Conservation (phyloP, 1,284 basidiomycete genomes). For the Cystobasidium sp. region DNA sequence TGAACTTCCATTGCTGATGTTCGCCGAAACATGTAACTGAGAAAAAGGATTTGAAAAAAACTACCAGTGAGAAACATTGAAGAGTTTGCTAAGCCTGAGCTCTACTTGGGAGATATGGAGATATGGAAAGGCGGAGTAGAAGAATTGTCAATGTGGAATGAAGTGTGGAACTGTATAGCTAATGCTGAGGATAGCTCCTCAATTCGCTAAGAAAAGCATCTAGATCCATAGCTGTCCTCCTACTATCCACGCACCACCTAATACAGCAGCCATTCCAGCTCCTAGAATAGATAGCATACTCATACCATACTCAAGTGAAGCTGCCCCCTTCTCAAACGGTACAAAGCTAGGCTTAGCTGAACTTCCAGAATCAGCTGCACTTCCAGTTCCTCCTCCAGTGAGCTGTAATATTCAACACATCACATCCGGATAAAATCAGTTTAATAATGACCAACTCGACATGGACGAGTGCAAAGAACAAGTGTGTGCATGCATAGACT, state of each 20-base stretch:
- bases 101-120: no score
- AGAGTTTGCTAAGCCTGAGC: no score
- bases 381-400: constrained; percentile 41
- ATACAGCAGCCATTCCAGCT: constrained; percentile 11
- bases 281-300: background rate
- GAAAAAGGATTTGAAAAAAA: no score
- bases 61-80: no score
- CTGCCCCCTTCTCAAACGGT: constrained; percentile 22
- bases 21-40: no score
- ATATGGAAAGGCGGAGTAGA: no score
- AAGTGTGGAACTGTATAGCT: no score
- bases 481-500: background rate
- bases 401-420: constrained; percentile 11
- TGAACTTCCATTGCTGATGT: no score
- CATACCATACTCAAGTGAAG: constrained; percentile 4
- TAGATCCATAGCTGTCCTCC: background rate
- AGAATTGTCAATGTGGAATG: no score
- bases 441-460: background rate
- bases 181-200: background rate
- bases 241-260: background rate
- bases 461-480: background rate
- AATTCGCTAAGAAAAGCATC: background rate
- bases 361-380: background rate
- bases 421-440: background rate
- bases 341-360: constrained; percentile 21